These are phyloP conservation scores for Piedraia hortae DNA, from an alignment of 2,329 filamentous ascomycete species.

Conservation along the genomic window DNA sequence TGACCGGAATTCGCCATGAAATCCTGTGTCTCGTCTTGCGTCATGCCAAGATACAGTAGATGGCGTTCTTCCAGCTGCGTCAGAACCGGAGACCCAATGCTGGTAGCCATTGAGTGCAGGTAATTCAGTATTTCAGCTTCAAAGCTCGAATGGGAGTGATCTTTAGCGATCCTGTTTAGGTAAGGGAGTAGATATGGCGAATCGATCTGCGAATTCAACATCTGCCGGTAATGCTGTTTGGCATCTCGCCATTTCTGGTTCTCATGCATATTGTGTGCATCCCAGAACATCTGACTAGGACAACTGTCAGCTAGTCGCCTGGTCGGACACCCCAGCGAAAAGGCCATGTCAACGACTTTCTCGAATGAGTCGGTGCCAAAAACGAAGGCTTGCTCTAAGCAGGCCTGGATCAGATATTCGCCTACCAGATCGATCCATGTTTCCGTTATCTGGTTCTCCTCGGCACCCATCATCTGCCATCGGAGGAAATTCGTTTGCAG, in stretches of 20 bases:
- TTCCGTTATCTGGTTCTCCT: slow-evolving; percentile 12
- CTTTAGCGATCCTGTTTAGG: slow-evolving; percentile 8
- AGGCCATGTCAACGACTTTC: slow-evolving; percentile 14
- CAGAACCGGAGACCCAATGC: slow-evolving; percentile 21
- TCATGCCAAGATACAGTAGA: slow-evolving; percentile 15
- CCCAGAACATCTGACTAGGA: slow-evolving; percentile 13
- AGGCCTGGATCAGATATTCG: slow-evolving; percentile 23
- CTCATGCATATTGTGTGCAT: slow-evolving; percentile 11
- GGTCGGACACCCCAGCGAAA: slow-evolving; percentile 16
- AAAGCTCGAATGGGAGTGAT: slow-evolving; percentile 14
- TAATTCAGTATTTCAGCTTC: slow-evolving; percentile 16
- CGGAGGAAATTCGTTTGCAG: slow-evolving; percentile 20
- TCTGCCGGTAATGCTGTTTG: slow-evolving; percentile 9
- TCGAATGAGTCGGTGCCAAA: slow-evolving; percentile 10
- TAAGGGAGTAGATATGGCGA: too few species aligned
- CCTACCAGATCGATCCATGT: slow-evolving; percentile 20
- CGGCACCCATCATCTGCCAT: slow-evolving; percentile 6
- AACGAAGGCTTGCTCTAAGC: slow-evolving; percentile 20
- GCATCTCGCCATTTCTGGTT: slow-evolving; percentile 13
- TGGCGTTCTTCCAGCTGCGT: slow-evolving; percentile 24
- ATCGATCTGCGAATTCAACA: slow-evolving; percentile 3
- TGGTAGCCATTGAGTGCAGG: slow-evolving; percentile 17
- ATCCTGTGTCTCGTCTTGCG: slow-evolving; percentile 12
- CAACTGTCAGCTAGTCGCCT: slow-evolving; percentile 9
- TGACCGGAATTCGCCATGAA: slow-evolving; percentile 11